Evolutionary conservation across 257 asterid species (phyloP).

Genomic region (Forsythia viridissima): DNA sequence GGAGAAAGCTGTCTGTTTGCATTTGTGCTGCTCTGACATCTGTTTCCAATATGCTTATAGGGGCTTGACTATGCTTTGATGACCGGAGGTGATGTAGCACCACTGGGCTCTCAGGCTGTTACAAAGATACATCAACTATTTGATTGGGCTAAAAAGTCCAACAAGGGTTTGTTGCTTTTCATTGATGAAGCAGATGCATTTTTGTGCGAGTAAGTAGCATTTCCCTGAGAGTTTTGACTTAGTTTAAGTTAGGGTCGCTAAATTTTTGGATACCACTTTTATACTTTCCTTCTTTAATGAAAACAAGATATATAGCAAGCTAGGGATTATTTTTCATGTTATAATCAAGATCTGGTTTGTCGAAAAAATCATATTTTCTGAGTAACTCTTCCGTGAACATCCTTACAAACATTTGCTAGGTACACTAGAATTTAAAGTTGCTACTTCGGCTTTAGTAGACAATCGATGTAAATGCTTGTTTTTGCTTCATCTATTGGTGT

Average conservation of each 20-base stretch:
- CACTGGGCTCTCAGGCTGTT: conserved; percentile 93
- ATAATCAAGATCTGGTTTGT: neutral
- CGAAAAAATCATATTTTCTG: neutral
- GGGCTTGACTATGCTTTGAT: conserved; percentile 97
- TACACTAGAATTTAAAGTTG: neutral
- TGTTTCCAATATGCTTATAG: conserved; percentile 41
- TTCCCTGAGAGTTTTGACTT: neutral
- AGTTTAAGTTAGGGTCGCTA: neutral
- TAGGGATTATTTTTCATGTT: neutral
- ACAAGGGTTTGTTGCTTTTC: conserved; percentile 84
- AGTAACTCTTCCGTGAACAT: neutral
- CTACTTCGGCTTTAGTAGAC: neutral
- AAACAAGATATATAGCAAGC: neutral
- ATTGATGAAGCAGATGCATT: conserved; percentile 99
- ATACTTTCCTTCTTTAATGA: neutral
- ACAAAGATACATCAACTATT: conserved; percentile 95
- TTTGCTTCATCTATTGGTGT: too few relatives aligned
- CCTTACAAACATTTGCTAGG: neutral
- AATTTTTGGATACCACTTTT: neutral
- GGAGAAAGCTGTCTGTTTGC: neutral
- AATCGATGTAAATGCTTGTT: neutral
- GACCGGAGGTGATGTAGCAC: conserved; percentile 99
- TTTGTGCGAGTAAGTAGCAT: conserved; percentile 88
- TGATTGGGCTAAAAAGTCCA: conserved; percentile 94
- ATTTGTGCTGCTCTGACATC: conserved; percentile 1